phyloP scores from a whole-genome alignment of 306 rosid species.

The Elaeagnus macrophylla region DNA sequence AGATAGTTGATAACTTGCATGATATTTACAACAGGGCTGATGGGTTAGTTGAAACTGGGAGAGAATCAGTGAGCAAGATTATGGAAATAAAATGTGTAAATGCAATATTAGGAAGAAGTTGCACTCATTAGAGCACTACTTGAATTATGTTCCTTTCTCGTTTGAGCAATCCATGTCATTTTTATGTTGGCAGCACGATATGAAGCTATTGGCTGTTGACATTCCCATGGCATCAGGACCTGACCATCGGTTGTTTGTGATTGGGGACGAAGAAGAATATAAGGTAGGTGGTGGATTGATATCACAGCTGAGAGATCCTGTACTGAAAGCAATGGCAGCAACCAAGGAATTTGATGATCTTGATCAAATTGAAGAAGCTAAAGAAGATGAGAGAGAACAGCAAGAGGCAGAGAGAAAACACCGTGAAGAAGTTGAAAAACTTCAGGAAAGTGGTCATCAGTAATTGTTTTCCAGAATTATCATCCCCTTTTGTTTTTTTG shows the following conservation, averaged over 20 bases:
- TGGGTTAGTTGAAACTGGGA: too few relatives aligned
- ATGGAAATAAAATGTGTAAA: too few relatives aligned
- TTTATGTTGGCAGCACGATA: constrained; percentile 52
- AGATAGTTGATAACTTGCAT: too few relatives aligned
- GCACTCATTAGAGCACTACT: not conserved
- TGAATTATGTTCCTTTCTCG: not conserved
- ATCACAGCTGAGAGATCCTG: constrained; percentile 74
- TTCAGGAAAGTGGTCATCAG: constrained; percentile 44
- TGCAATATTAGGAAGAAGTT: too few relatives aligned
- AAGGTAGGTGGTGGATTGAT: constrained; percentile 81
- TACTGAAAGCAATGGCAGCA: constrained; percentile 88
- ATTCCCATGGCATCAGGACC: constrained; percentile 97
- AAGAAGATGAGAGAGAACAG: constrained; percentile 69
- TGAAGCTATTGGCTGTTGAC: constrained; percentile 86
- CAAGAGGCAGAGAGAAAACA: constrained; percentile 65
- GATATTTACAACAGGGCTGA: too few relatives aligned
- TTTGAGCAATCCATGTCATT: constrained; percentile 18
- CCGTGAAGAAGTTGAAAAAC: constrained; percentile 67
- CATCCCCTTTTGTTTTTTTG: constrained; percentile 8
- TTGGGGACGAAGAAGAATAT: constrained; percentile 85
- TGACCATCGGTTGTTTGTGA: constrained; percentile 67
- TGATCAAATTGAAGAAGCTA: constrained; percentile 75
- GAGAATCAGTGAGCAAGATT: too few relatives aligned
- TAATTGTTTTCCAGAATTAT: constrained; percentile 15
- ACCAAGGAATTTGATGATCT: constrained; percentile 72